Base-by-base conservation (phyloP, 1,284 basidiomycete species). In the Coniferiporia sulphurascens region DNA sequence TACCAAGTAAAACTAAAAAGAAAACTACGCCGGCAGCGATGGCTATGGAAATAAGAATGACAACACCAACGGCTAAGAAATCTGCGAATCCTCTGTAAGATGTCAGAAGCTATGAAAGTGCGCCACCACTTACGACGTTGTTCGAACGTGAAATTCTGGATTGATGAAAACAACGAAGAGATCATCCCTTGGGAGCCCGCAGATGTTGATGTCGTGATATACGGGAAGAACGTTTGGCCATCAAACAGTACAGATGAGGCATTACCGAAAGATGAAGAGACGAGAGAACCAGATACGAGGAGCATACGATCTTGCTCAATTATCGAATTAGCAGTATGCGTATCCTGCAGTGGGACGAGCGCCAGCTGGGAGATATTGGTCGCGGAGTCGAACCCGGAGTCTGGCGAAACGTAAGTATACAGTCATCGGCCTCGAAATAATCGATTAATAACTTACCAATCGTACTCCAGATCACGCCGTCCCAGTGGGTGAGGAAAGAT, bases 21-120 rank as follows among this genome's bases (percentile, higher is more conserved):
- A 99, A 95, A 55, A 99, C 93, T 22, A 98, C 85, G 27, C 95
- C 96, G 9, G 95, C 93, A 3, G 93, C 87, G 64, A 98, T 97
- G 34, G 95, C 96, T 66, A 99, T 98, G 4, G 94, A 96, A 66
- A 99, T 95, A 44, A 98, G 82, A 63, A 99, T 98, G 58, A 99
- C 93, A 43, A 98, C 82, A 1, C 95, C 97, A 22, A 87, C 85
- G 0, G 94, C 93, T 55, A 98, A 83, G 80, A 89, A 91, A 70
- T 86, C 93, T 93, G 64, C 4, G 59, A 41, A 46, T 56, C 61
- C 54, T 19, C 34, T 17, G 35, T 55, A 13, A 46, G 34, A 64
- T n/a, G 64, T 54, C 54, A 49, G 53, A 63, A 48, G 2, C 8
- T 27, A 48, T 10, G 27, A 49, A 52, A 51, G 58, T 19, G 44